Percentiles rank a stretch among this genome's conserved stretches.
These are phyloP conservation scores for Skeletonema grethae DNA, from an alignment of 108 stramenopile species.

Conservation along the genomic window DNA sequence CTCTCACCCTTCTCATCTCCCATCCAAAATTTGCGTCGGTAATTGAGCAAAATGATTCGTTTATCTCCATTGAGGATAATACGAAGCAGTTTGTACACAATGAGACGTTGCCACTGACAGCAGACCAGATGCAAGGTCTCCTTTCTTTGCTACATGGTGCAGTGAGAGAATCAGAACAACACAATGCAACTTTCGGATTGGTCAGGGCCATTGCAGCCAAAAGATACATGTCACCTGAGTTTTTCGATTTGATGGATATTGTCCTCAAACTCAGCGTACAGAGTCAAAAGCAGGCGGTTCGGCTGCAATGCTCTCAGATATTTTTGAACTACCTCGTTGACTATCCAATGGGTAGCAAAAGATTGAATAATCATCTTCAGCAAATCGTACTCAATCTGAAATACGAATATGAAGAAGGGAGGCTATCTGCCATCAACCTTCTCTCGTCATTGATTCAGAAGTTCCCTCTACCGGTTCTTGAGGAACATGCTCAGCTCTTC, in stretches of 20 bases:
- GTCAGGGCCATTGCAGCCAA: constrained; percentile 70
- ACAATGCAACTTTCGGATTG: constrained; percentile 79
- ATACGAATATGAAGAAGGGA: constrained; percentile 90
- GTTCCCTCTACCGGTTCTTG: constrained; percentile 69
- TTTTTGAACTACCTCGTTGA: constrained; percentile 84
- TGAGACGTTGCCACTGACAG: constrained; percentile 51
- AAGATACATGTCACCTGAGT: constrained; percentile 73
- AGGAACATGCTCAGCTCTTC: constrained; percentile 68
- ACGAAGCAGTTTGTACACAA: constrained; percentile 15
- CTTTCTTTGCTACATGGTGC: constrained; percentile 63
- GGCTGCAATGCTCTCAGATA: constrained; percentile 73
- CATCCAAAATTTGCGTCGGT: constrained; percentile 30
- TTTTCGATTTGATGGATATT: constrained; percentile 89
- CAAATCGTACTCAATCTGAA: constrained; percentile 84
- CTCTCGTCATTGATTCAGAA: constrained; percentile 62
- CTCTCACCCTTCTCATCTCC: constrained; percentile 78
- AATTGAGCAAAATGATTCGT: neutral
- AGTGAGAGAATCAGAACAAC: constrained; percentile 72
- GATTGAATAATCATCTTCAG: constrained; percentile 75
- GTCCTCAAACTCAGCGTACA: constrained; percentile 77
- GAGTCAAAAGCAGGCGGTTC: constrained; percentile 73
- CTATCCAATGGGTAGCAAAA: constrained; percentile 83
- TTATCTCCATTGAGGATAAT: neutral
- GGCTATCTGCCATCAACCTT: constrained; percentile 74
- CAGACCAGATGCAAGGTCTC: constrained; percentile 83